Evolutionary conservation across 805 yeast genomes (phyloP), one percentile per base, ranked within the genome.

Genomic region (Wickerhamomyces bovis): DNA sequence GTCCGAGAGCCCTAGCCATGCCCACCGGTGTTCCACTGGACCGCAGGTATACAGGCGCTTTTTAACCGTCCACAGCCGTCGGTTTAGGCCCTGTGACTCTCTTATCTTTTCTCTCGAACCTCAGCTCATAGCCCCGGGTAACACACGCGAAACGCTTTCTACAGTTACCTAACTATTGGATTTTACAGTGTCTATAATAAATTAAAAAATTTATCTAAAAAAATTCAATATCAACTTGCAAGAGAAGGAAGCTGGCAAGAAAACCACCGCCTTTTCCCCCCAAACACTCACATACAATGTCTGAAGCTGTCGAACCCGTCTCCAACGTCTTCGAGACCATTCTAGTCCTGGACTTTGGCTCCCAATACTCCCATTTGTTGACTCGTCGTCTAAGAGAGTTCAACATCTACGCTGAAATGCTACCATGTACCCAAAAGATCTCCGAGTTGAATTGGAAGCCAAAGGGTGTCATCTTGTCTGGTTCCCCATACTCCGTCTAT

Each of bases 391-490:
- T 94, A 59, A 88, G 99, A 77, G 99, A 94, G 70, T 87, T 90
- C 76, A 89, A 94, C 68, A 92, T 94, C 56, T 94, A 94, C 69
- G 98, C 99, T 56, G 99, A 94, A 73, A 94, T 94, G 99, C 79
- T 94, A 54, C 99, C 99, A 57, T 94, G 99, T 73, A 94, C 99
- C 45, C 99, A 95, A 72, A 94, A 94, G 75, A 92, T 94, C 64
- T 66, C 84, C 46, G 97, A 92, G 57, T 78, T 94, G 60, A 70
- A 82, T 50, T 94, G 97, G 95, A 90, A 81, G 66, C 99, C 99
- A 57, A 87, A 83, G 67, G 99, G 99, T 72, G 83, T 94, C 49
- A 94, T 94, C 63, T 74, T 94, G 53, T 89, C 97, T 41, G 99
- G 99, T 53, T 94, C 96, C 55, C 99, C 99, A 45, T 94, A 88